Evolutionary conservation across 78 protist genomes (phyloP), one percentile per base, ranked within the genome.

Genomic region (Andalucia godoyi): DNA sequence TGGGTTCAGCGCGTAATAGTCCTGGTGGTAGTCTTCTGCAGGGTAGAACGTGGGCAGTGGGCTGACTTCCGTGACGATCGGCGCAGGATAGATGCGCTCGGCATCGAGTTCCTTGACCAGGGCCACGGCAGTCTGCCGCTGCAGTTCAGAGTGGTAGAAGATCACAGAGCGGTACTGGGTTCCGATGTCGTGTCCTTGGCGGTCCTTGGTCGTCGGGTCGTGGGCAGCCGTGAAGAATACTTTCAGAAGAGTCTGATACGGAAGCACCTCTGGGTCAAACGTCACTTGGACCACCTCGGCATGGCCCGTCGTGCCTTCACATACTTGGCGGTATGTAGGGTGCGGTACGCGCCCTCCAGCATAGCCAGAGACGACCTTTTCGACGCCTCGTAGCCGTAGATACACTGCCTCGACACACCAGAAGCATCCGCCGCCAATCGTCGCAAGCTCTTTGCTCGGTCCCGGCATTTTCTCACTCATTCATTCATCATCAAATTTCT

Each of bases 121-220:
- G 21, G 40, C 66, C 50, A 21, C 15, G 18, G 79, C 85, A 0
- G 46, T 6, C 38, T 17, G 6, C 39, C 18, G 13, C 70, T 89
- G 91, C 55, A 66, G 71, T 2, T 77, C 87, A 30, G 43, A 53
- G 64, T 57, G 33, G 57, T 38, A 66, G 72, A 62, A 89, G 40
- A 83, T 62, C 40, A 72, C 92, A 4, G 83, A 67, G 32, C 93
- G 66, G 66, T 91, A 91, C 50, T 88, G 92, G 8, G 95, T 77
- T 17, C 97, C 97, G 21, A 23, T 40, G 32, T 91, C 97, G 39
- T 58, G 43, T 15, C 94, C 93, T 61, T 91, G 97, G 33, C 94
- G 53, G 69, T 83, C 67, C 45, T 29, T 21, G 25, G 58, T 60
- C 40, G 94, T 91, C 41, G 92, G 88, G 45, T 91, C 81, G 52